Evolutionary conservation across 306 rosid species (phyloP), one percentile per base, ranked within the genome.

Genomic region (Comarum palustre): DNA sequence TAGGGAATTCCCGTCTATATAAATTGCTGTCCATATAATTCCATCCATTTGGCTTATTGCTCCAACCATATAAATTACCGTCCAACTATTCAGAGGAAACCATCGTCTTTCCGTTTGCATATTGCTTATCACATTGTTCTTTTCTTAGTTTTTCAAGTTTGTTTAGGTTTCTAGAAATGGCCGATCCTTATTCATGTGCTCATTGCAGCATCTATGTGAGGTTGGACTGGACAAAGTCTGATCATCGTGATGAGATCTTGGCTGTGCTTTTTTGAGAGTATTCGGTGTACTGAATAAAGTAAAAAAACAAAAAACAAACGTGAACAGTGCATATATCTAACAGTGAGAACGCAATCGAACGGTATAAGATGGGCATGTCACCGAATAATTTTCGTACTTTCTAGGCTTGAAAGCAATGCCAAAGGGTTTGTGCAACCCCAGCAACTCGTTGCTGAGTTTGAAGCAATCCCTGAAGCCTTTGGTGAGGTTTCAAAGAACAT

Each of bases 341-440:
- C n/a, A n/a, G n/a, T n/a, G n/a, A n/a, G n/a, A n/a, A n/a, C n/a
- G n/a, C n/a, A n/a, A n/a, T n/a, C n/a, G n/a, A n/a, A n/a, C n/a
- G n/a, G n/a, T n/a, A n/a, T n/a, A n/a, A n/a, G n/a, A n/a, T n/a
- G n/a, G n/a, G n/a, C n/a, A n/a, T n/a, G n/a, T n/a, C n/a, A n/a
- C n/a, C n/a, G n/a, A n/a, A n/a, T n/a, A n/a, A n/a, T n/a, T n/a
- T n/a, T n/a, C n/a, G n/a, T n/a, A n/a, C n/a, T n/a, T n/a, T 90
- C 96, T 20, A 87, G 90, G 87, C 69, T 95, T 3, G 95, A 82
- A 75, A 90, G 82, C 39, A 87, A 90, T 81, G 99, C 93, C 17
- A 88, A 91, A 79, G 97, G 99, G n/a, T 90, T 88, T 57, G 72
- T 95, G 76, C 96, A 90, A 65, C 90, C 93, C 60, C 99, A 90